Evolutionary conservation across 148 eudicot genomes (phyloP).

Genomic region (Spergularia bocconei): DNA sequence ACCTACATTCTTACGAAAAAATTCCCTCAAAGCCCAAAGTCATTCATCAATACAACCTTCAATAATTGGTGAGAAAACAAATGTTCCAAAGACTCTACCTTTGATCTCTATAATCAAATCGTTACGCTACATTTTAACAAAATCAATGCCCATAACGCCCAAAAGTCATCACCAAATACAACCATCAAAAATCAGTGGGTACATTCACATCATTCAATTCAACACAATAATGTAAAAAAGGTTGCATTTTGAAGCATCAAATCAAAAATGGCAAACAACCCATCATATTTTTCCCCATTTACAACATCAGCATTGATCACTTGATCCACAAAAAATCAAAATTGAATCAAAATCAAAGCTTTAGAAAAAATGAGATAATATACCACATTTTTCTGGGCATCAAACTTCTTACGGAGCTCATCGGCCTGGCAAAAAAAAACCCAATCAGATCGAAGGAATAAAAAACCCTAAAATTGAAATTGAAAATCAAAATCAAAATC

Average conservation of each 20-base stretch:
- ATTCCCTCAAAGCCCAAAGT: neutral
- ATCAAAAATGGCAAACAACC: slow-evolving; percentile 1
- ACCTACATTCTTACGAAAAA: neutral
- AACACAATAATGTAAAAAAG: neutral
- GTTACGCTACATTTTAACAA: neutral
- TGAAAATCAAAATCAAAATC: slow-evolving; percentile 9
- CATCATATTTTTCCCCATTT: neutral
- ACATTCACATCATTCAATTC: neutral
- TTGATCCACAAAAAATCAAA: neutral
- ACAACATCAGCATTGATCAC: neutral
- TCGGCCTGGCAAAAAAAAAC: slow-evolving; percentile 59
- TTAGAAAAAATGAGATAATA: neutral
- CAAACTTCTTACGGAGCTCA: slow-evolving; percentile 76
- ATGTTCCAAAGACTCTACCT: neutral
- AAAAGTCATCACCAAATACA: neutral
- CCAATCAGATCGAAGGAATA: slow-evolving; percentile 11
- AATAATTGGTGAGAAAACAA: neutral
- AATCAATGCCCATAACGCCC: neutral
- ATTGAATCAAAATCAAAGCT: neutral
- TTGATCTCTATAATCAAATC: neutral
- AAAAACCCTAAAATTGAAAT: slow-evolving; percentile 32
- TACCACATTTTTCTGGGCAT: slow-evolving; percentile 79
- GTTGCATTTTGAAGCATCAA: neutral
- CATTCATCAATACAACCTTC: too few species aligned
- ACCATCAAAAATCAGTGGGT: neutral